Base-by-base conservation (phyloP, 2,329 filamentous ascomycete genomes). In the Ustilaginoidea virens region DNA sequence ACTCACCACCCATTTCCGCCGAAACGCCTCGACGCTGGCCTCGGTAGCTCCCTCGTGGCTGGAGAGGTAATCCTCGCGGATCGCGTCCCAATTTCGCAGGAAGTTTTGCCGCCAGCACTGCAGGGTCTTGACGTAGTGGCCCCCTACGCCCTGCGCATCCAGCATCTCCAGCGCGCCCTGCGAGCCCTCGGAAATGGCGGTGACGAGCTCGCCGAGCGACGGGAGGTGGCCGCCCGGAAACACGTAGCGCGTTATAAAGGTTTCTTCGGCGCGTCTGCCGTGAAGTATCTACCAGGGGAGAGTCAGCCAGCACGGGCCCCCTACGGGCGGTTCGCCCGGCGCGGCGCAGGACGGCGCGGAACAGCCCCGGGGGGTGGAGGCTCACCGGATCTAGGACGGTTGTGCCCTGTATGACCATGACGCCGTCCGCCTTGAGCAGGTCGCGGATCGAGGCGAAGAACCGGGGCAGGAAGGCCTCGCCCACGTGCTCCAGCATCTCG, bases 141-240 rank as follows among this genome's bases (percentile, higher is more conserved):
- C 63, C 1, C 66, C 65, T 2, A 62, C 61, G 19, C 53, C 66
- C 49, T 78, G 76, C 40, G 82, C 86, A 53, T 92, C 78, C 54
- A 86, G 93, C 68, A 55, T 76, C 42, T 61, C 79, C 47, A 66
- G 75, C 64, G 55, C 55, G 32, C 66, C 59, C 25, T 90, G 73
- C 17, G 94, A 60, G 7, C 73, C 68, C 8, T 56, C 48, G 31
- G 82, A 71, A 42, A 77, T 75, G 13, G 80, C 74, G 22, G 74
- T 71, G 19, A 85, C 83, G 25, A 98, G 66, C 4, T 79, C 72
- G 21, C 69, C 62, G 3, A 96, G 68, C 39, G 74, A 79, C 38
- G 92, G 80, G 41, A 93, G 85, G 54, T 86, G 92, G 43, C 85
- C 86, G 44, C 96, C 90, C n/a, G n/a, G 21, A 94, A 75, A 6